phyloP scores from a whole-genome alignment of 805 yeast species.

The Wickerhamiella occidentalis region DNA sequence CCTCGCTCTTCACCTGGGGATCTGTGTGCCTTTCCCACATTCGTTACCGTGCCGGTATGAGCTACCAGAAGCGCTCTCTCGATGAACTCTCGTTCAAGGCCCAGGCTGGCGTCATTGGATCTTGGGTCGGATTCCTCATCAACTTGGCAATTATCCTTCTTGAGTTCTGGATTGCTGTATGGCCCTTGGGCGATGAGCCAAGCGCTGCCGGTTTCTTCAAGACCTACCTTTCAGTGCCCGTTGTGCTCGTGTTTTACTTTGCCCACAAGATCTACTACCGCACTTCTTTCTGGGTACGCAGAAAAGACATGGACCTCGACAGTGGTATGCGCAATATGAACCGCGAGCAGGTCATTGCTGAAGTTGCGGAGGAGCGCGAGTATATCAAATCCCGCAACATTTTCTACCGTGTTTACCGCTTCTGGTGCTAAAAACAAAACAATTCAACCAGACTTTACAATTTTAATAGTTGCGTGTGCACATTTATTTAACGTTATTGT shows the following conservation, averaged over 20 bases:
- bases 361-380: constrained; percentile 42
- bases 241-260: constrained; percentile 35
- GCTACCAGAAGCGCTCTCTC: constrained; percentile 44
- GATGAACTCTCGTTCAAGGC: constrained; percentile 49
- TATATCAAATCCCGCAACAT: constrained; percentile 33
- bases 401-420: constrained; percentile 41
- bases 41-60: constrained; percentile 39
- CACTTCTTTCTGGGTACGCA: constrained; percentile 30
- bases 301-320: constrained; percentile 46
- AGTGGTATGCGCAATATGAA: constrained; percentile 51
- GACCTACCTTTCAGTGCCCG: constrained; percentile 40
- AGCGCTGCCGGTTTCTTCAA: constrained; percentile 37
- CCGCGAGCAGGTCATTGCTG: constrained; percentile 40
- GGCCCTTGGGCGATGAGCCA: constrained; percentile 33
- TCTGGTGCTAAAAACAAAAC: constrained; percentile 39
- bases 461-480: background rate
- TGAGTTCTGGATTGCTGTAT: constrained; percentile 57
- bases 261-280: constrained; percentile 40
- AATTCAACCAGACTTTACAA: no score
- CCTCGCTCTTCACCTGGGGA: constrained; percentile 22
- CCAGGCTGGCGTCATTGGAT: constrained; percentile 48
- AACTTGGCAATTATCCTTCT: constrained; percentile 44
- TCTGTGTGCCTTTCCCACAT: constrained; percentile 16
- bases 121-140: constrained; percentile 41
- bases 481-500: constrained; percentile 3